Evolutionary conservation across 306 rosid species (phyloP), one percentile per base, ranked within the genome.

Genomic region (Leucaena leucocephala): DNA sequence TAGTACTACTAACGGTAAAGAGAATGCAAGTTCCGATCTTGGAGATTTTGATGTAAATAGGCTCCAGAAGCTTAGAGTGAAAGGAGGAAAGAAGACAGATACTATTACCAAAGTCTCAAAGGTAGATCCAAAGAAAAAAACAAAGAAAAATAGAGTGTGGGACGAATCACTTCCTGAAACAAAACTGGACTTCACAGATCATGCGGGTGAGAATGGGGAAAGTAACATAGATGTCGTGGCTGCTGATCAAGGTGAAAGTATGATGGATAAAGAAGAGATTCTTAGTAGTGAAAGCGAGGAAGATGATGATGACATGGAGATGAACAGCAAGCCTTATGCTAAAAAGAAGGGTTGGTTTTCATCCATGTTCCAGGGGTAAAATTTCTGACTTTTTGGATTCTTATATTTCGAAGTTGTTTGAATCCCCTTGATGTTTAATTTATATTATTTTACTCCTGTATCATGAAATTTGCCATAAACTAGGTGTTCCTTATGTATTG

Each of bases 1-100:
- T 78, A 79, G 80, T 76, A 72, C 21, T 48, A 80, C 76, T 76
- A 90, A 86, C 75, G 90, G 90, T 69, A 88, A 88, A 87, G 97
- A 87, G 82, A 89, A 89, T 79, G 86, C 80, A 12, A 88, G 98
- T 80, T 84, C 91, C 78, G 85, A 92, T 79, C 58, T 74, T 59
- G 95, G 97, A 85, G 95, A 97, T 88, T 94, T 94, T 86, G 98
- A 95, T 92, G 98, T 95, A 88, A 90, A 86, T 92, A 95, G 83
- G 89, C 98, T 92, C 64, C 92, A 86, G 81, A 92, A 90, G 82
- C 92, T 91, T 86, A 90, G 82, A 88, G 50, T 80, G 13, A 92
- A 95, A 88, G 91, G 82, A 61, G 96, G 83, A 79, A 95, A 95
- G 85, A 92, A 91, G 88, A 70, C 84, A 14, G 91, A 86, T 84